Evolutionary conservation across 1,139 yeast species (phyloP).

Genomic region (Kurtzmaniella quercitrusa): DNA sequence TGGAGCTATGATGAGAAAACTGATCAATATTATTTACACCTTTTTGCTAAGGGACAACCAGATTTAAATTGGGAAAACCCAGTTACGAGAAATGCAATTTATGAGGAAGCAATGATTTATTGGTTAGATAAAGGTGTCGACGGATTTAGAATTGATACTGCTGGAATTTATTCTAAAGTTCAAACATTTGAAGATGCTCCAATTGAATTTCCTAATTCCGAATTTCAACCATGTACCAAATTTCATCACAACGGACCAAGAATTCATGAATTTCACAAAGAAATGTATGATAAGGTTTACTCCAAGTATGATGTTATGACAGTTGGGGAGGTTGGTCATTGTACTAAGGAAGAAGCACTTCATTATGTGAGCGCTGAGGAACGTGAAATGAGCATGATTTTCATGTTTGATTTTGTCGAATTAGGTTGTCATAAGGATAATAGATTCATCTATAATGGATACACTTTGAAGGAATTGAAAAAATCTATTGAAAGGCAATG

Average conservation of each 20-base stretch:
- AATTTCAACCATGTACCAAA: slow-evolving; percentile 17
- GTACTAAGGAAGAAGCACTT: slow-evolving; percentile 18
- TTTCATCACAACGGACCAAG: slow-evolving; percentile 18
- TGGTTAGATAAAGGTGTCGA: slow-evolving; percentile 23
- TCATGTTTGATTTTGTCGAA: slow-evolving; percentile 20
- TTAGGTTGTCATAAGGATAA: slow-evolving; percentile 11
- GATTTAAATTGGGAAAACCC: slow-evolving; percentile 24
- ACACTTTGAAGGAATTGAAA: slow-evolving; percentile 16
- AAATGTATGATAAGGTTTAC: slow-evolving; percentile 16
- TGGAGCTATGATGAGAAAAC: slow-evolving; percentile 21
- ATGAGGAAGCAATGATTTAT: slow-evolving; percentile 18
- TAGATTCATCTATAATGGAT: slow-evolving; percentile 17
- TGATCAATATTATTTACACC: slow-evolving; percentile 22
- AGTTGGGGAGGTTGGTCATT: slow-evolving; percentile 23
- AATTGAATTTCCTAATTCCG: slow-evolving; percentile 17
- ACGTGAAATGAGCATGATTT: slow-evolving; percentile 24
- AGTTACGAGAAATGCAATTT: slow-evolving; percentile 20
- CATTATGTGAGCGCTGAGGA: slow-evolving; percentile 20
- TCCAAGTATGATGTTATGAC: slow-evolving; percentile 22
- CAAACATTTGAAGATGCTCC: slow-evolving; percentile 20
- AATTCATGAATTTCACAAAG: slow-evolving; percentile 23
- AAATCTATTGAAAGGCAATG: slow-evolving; percentile 15
- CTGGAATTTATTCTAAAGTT: slow-evolving; percentile 22
- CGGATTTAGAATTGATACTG: slow-evolving; percentile 23
- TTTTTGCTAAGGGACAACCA: slow-evolving; percentile 21